Percentiles rank a stretch among this genome's conserved stretches.
phyloP scores from a whole-genome alignment of 108 stramenopile genomes.

The Cyclotella choctawhatcheeana region DNA sequence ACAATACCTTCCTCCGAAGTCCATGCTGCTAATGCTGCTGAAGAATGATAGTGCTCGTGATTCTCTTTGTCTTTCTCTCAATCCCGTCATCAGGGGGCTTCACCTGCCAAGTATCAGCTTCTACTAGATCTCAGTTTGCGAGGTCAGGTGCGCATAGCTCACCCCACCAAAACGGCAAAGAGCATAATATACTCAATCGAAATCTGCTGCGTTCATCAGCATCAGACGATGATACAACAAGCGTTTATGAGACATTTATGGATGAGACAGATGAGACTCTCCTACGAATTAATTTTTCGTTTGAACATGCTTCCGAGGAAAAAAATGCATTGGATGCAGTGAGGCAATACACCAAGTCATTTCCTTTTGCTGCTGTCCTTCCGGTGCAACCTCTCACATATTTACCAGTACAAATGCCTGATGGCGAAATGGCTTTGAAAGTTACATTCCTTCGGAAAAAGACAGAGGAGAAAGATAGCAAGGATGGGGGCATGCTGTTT shows the following conservation, averaged over 20 bases:
- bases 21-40: too few relatives aligned
- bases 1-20: too few relatives aligned
- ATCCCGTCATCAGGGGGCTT: too few relatives aligned
- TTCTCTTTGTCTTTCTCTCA: too few relatives aligned
- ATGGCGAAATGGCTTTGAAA: slow-evolving; percentile 60
- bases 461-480: slow-evolving; percentile 64
- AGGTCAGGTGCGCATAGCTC: too few relatives aligned
- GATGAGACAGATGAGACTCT: slow-evolving; percentile 13
- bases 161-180: too few relatives aligned
- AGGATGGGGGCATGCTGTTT: slow-evolving; percentile 82
- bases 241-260: slow-evolving; percentile 1
- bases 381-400: slow-evolving; percentile 82
- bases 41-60: too few relatives aligned
- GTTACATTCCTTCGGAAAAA: slow-evolving; percentile 79
- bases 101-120: too few relatives aligned
- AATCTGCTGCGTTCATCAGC: background rate
- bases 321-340: slow-evolving; percentile 33
- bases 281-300: slow-evolving; percentile 43
- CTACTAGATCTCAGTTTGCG: too few relatives aligned
- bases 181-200: too few relatives aligned
- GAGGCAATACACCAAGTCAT: slow-evolving; percentile 59
- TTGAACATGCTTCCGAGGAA: background rate
- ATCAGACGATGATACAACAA: background rate
- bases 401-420: slow-evolving; percentile 60
- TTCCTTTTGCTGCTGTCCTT: slow-evolving; percentile 81